Evolutionary conservation across 768 basidiomycete species (phyloP), one percentile per base, ranked within the genome.

Genomic region (Gautieria morchelliformis): DNA sequence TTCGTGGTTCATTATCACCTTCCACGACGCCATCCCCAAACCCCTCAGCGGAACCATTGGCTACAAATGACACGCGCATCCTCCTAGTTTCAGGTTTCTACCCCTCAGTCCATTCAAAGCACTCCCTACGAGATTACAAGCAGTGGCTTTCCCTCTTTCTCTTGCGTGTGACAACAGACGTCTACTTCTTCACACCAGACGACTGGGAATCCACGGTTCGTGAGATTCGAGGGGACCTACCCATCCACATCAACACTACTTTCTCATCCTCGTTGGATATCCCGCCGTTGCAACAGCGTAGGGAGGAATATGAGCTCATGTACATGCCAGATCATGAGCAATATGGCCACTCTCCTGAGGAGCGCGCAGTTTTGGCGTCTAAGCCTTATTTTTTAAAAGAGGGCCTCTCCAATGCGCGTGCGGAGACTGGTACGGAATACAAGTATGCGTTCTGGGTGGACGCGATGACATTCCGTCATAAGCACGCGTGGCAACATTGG

Each of bases 391-490:
- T 79, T 48, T 68, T 82, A 40, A 67, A 73, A 32, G 68, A 75
- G 41, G 80, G 74, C 41, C 6, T 60, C 75, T 3, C 60, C 63
- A 37, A 69, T 20, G 22, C 51, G 19, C 27, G 40, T n/a, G 51
- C 48, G 5, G 15, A 68, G 57, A 67, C 44, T 59, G 50, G 24
- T 15, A 62, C 68, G 58, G 54, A 63, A 10, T 81, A 78, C 58
- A 74, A 78, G 22, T 83, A 79, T 65, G 77, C 73, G 1, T 82
- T 83, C 60, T 83, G 81, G 81, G 73, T 68, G 37, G 81, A 83
- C 60, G 79, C 80, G 2, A 80, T 77, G 7, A 77, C 78, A 59
- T 80, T 83, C 61, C 65, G 79, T 14, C 55, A 64, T 19, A 62
- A 68, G 0, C 78, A 82, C 65, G 58, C 59, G 12, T 82, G 77